Percentiles rank a stretch among this genome's conserved stretches.
Evolutionary conservation across 2,329 filamentous ascomycete genomes (phyloP).

Genomic region (Aureobasidium vineae): DNA sequence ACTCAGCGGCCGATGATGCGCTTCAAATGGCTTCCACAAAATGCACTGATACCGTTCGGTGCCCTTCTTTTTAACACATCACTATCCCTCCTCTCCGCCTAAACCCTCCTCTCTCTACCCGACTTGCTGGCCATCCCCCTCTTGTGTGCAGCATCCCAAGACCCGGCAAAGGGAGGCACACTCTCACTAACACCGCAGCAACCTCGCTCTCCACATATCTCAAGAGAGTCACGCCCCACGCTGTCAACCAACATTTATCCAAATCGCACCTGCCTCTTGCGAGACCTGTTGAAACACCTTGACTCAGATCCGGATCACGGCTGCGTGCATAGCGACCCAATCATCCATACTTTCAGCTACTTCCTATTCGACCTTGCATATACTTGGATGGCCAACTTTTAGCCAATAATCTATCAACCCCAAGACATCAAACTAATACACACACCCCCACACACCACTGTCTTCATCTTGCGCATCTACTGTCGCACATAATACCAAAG

Average conservation of each 20-base stretch:
- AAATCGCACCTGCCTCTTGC: constrained; percentile 20
- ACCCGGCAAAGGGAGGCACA: constrained; percentile 15
- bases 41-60: constrained; percentile 28
- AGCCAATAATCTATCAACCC: constrained; percentile 17
- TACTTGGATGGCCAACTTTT: constrained; percentile 23
- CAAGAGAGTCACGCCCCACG: constrained; percentile 22
- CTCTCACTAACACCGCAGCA: constrained; percentile 2
- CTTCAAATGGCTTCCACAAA: constrained; percentile 27
- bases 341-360: constrained; percentile 17
- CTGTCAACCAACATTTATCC: constrained; percentile 14
- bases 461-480: constrained; percentile 25
- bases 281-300: constrained; percentile 27
- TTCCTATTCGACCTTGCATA: constrained; percentile 25
- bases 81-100: constrained; percentile 22
- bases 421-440: constrained; percentile 28
- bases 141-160: constrained; percentile 20
- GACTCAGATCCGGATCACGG: constrained; percentile 26
- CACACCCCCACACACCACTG: constrained; percentile 14
- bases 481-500: constrained; percentile 27
- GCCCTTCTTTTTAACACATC: constrained; percentile 27
- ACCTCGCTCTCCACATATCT: constrained; percentile 21
- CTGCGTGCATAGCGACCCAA: constrained; percentile 20
- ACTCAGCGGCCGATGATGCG: constrained; percentile 28
- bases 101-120: constrained; percentile 24
- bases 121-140: constrained; percentile 14